These are phyloP conservation scores for Austroboletus eburneus DNA, from an alignment of 768 basidiomycete species.

Conservation along the genomic window DNA sequence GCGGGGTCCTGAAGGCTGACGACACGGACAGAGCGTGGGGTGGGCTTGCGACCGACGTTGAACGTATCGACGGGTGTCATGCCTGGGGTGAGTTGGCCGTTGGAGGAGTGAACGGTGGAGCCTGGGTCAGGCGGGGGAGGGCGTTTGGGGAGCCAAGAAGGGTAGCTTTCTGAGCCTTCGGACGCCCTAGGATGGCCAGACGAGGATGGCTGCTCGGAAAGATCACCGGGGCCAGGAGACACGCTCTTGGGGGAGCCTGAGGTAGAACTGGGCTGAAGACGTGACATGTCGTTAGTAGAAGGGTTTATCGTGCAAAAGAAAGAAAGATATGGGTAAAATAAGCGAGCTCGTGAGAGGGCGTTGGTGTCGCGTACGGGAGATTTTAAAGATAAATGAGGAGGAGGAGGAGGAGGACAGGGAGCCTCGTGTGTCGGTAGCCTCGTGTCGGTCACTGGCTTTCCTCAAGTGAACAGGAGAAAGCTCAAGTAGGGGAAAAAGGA, in stretches of 20 bases:
- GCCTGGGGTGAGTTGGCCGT: constrained; percentile 35
- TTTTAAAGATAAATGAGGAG: constrained; percentile 12
- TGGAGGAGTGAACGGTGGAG: constrained; percentile 61
- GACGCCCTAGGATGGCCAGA: constrained; percentile 32
- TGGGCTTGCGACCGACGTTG: constrained; percentile 66
- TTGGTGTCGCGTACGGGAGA: constrained; percentile 32
- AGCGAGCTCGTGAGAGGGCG: constrained; percentile 25
- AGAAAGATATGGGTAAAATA: constrained; percentile 20
- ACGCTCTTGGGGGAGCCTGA: constrained; percentile 31
- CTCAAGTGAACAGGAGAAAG: constrained; percentile 31
- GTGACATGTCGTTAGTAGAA: constrained; percentile 36
- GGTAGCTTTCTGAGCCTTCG: constrained; percentile 65
- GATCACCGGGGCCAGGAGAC: constrained; percentile 24
- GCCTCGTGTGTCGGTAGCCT: constrained; percentile 50
- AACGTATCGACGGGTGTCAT: constrained; percentile 29
- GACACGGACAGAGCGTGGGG: constrained; percentile 78
- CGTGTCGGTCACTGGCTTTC: constrained; percentile 45
- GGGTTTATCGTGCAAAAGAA: constrained; percentile 24
- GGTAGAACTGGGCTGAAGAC: constrained; percentile 28
- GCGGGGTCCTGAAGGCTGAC: constrained; percentile 60
- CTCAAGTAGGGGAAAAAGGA: constrained; percentile 17
- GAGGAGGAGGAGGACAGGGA: constrained; percentile 29
- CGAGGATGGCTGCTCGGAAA: constrained; percentile 34
- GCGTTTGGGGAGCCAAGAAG: constrained; percentile 78
- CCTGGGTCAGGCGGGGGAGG: constrained; percentile 74